Evolutionary conservation across 2,329 filamentous ascomycete species (phyloP).

Genomic region (Lasiodiplodia citricola): DNA sequence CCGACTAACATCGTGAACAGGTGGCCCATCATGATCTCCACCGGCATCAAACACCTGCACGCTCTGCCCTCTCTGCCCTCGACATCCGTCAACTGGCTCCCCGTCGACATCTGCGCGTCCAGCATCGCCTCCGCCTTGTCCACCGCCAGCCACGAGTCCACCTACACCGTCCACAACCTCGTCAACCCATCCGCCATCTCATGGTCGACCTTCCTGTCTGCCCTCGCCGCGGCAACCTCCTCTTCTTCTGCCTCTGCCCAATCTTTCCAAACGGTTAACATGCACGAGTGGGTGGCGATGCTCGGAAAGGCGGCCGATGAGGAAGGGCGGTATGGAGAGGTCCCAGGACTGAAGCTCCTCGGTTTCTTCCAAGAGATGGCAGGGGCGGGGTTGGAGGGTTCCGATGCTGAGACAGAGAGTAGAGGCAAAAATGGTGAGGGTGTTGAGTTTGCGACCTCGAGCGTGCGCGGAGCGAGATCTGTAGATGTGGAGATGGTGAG

Average conservation of each 20-base stretch:
- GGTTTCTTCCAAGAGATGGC: constrained; percentile 28
- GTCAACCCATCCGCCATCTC: constrained; percentile 25
- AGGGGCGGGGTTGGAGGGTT: background rate
- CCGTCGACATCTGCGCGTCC: constrained; percentile 26
- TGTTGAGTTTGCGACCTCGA: constrained; percentile 11
- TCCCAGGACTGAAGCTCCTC: constrained; percentile 27
- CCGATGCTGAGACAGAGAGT: background rate
- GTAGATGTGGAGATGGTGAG: background rate
- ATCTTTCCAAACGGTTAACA: constrained; percentile 19
- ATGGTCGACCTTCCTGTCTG: constrained; percentile 23
- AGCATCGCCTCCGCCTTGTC: constrained; percentile 1
- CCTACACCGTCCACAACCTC: constrained; percentile 26
- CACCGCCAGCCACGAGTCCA: background rate
- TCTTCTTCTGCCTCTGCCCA: background rate
- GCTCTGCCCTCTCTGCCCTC: constrained; percentile 22
- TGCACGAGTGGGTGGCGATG: constrained; percentile 24
- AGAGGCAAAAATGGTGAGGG: background rate
- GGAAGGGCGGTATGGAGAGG: background rate
- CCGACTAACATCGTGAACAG: background rate
- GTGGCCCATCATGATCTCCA: constrained; percentile 29
- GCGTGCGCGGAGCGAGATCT: background rate
- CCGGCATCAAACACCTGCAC: constrained; percentile 24
- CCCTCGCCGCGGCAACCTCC: constrained; percentile 8
- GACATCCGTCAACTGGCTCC: constrained; percentile 27
- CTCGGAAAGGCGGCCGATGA: constrained; percentile 9